Evolutionary conservation across 2,329 filamentous ascomycete genomes (phyloP), one percentile per base, ranked within the genome.

Genomic region (Tolypocladium tropicale): DNA sequence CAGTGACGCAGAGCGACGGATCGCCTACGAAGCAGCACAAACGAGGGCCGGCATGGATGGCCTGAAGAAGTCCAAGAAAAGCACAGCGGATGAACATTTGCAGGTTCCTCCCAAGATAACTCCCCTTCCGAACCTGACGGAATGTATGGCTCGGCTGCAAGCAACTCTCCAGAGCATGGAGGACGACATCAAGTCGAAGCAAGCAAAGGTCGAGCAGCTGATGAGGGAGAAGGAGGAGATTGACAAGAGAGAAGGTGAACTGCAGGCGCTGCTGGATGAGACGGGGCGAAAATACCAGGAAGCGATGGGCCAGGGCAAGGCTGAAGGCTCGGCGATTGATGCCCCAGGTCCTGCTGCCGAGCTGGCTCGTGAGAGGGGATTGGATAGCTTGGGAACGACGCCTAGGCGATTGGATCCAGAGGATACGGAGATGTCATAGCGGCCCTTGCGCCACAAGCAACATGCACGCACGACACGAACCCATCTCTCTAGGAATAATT

Each of bases 1-100:
- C 55, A 85, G 83, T 25, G 83, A 86, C 49, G 84, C 83, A 0
- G 84, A 86, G 67, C 80, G 87, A 18, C 84, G 85, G 56, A 89
- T 87, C 2, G 92, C 90, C 0, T 97, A 95, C 72, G 92, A 96
- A 70, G 83, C 85, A 12, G 86, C 89, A 5, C 93, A 97, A 73
- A 92, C 89, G 10, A 82, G 88, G 23, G 88, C 89, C 4, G 93
- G 90, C n/a, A 87, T 94, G 74, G 92, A 93, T 64, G 88, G 85
- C 0, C 65, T 88, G 25, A 78, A 76, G 64, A 78, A 77, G 64
- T 75, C 67, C 16, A 59, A 55, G 30, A 64, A 67, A 43, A 67
- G 68, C 30, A 62, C 69, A 39, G 61, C 69, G 60, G 68, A 76
- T 23, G 65, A 68, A 18, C 52, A 76, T 12, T 70, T 80, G 5